Conservation (phyloP, 192 early-diverging fungal genomes). For the Chytriomyces sp. region DNA sequence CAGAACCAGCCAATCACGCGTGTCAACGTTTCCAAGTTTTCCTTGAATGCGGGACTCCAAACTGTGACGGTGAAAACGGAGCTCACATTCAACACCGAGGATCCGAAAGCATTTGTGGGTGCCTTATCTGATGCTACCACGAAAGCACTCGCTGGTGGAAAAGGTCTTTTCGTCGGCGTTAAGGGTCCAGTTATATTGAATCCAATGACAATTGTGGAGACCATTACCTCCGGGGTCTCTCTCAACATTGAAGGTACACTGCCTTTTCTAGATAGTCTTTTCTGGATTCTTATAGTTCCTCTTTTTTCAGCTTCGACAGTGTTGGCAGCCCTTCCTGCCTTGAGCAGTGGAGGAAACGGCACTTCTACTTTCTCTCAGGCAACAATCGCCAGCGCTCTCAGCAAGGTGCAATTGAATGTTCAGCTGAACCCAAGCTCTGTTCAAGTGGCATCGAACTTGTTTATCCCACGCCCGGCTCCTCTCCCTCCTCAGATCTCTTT, state of each 20-base stretch:
- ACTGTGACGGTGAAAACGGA: constrained; percentile 34
- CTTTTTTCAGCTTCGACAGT: constrained; percentile 7
- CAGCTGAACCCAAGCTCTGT: constrained; percentile 25
- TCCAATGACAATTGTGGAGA: constrained; percentile 32
- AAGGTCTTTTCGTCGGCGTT: constrained; percentile 8
- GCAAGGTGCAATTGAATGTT: constrained; percentile 12
- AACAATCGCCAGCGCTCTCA: neutral
- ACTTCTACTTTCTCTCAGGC: neutral
- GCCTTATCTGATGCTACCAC: constrained; percentile 31
- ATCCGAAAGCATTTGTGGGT: constrained; percentile 19
- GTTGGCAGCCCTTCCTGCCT: neutral
- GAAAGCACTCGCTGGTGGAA: constrained; percentile 26
- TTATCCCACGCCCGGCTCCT: constrained; percentile 28
- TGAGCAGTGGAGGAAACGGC: neutral
- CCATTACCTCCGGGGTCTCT: constrained; percentile 34
- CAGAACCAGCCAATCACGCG: constrained; percentile 30
- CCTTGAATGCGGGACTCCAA: constrained; percentile 30
- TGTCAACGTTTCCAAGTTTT: constrained; percentile 28
- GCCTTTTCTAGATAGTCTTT: neutral
- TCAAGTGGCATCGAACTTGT: constrained; percentile 18
- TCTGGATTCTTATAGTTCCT: constrained; percentile 11
- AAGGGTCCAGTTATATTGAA: constrained; percentile 31
- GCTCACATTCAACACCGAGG: constrained; percentile 28
- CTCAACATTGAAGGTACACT: constrained; percentile 34
- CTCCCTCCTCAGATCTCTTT: constrained; percentile 37